A percentile compares a stretch with the other conserved stretches of the same genome.
phyloP scores from a whole-genome alignment of 139 green algal genomes.

The Mesotaenium endlicherianum region DNA sequence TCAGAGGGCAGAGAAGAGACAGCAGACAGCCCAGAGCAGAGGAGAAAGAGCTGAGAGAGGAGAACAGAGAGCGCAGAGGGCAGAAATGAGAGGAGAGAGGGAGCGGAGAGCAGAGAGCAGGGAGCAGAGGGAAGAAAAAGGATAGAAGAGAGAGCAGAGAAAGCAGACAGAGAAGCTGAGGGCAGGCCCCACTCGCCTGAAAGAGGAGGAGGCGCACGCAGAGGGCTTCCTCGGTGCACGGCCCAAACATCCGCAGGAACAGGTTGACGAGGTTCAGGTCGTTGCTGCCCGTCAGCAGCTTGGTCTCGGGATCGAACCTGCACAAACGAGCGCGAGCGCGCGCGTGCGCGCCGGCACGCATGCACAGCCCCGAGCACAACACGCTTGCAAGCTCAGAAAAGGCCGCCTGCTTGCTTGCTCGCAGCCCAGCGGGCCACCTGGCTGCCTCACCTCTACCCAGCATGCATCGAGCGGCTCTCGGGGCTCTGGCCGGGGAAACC shows the following conservation, averaged over 20 bases:
- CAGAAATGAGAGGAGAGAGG: not conserved
- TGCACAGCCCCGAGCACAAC: too few species aligned
- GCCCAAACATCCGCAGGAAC: constrained; percentile 77
- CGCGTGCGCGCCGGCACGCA: too few species aligned
- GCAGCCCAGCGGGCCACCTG: too few species aligned
- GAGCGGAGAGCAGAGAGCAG: not conserved
- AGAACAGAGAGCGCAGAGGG: not conserved
- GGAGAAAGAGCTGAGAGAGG: not conserved
- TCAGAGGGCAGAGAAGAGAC: not conserved
- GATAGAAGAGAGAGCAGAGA: not conserved
- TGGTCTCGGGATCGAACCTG: constrained; percentile 75
- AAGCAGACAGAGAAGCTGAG: not conserved
- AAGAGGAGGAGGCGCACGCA: constrained; percentile 81
- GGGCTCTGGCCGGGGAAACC: too few species aligned
- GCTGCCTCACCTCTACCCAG: too few species aligned
- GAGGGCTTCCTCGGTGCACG: constrained; percentile 76
- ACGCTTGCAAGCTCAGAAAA: too few species aligned
- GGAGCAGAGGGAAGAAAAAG: not conserved
- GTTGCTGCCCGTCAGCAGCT: constrained; percentile 71
- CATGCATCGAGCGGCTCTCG: too few species aligned
- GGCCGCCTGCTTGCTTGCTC: too few species aligned
- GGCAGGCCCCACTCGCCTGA: constrained; percentile 56
- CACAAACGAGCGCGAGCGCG: not conserved
- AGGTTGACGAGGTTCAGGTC: constrained; percentile 96
- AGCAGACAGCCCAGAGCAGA: not conserved